Evolutionary conservation across 352 stramenopile genomes (phyloP).

Genomic region (Pythium dissotocum): DNA sequence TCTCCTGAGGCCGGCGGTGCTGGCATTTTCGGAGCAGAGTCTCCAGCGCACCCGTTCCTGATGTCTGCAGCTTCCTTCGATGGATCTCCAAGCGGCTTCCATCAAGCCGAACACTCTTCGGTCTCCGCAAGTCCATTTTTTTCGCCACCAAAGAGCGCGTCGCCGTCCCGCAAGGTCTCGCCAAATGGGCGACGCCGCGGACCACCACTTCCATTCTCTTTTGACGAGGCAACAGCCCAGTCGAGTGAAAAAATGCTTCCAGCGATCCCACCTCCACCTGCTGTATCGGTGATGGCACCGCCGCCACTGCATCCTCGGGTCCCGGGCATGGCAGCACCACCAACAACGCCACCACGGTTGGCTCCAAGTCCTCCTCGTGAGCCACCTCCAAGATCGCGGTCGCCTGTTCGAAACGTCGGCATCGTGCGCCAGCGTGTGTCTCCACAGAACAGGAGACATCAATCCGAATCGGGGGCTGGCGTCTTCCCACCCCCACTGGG

Average conservation of each 20-base stretch:
- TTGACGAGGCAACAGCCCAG: background rate
- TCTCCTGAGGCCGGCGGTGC: background rate
- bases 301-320: background rate
- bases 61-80: slow-evolving; percentile 9
- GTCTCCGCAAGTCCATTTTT: background rate
- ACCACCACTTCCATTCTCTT: slow-evolving; percentile 22
- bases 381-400: slow-evolving; percentile 15
- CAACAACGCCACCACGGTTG: slow-evolving; percentile 4
- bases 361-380: slow-evolving; percentile 21
- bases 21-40: background rate
- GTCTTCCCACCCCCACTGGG: background rate
- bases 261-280: slow-evolving; percentile 11
- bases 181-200: slow-evolving; percentile 10
- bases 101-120: background rate
- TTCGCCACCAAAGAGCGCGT: background rate
- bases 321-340: background rate
- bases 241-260: background rate
- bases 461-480: background rate
- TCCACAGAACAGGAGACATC: background rate
- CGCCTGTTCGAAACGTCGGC: slow-evolving; percentile 19
- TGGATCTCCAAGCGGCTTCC: background rate
- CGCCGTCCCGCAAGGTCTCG: slow-evolving; percentile 15
- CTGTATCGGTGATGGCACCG: slow-evolving; percentile 1
- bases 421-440: slow-evolving; percentile 22
- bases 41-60: slow-evolving; percentile 5